phyloP scores from a whole-genome alignment of 2,329 filamentous ascomycete genomes.

The Epichloe typhina region DNA sequence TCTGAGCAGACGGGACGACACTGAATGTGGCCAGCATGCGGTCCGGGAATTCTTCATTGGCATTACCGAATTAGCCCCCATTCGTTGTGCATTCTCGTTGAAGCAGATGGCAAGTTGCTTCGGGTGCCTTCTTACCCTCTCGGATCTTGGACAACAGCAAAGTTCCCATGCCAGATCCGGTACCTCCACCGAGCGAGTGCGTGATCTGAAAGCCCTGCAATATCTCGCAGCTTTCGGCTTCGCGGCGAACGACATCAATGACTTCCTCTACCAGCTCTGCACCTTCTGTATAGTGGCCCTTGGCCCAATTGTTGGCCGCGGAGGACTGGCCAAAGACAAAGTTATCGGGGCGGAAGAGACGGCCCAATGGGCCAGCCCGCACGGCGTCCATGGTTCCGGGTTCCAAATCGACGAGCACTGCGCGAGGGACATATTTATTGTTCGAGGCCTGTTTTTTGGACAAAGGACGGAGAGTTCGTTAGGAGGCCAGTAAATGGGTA shows the following conservation, averaged over 20 bases:
- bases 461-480: background rate
- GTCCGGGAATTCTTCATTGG: constrained; percentile 73
- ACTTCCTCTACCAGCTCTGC: constrained; percentile 96
- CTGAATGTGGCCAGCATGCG: constrained; percentile 99
- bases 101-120: background rate
- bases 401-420: constrained; percentile 97
- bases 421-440: constrained; percentile 98
- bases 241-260: constrained; percentile 92
- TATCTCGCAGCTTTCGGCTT: constrained; percentile 97
- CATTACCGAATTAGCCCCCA: background rate
- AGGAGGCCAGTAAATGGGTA: background rate
- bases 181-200: constrained; percentile 98
- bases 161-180: constrained; percentile 99
- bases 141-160: constrained; percentile 99
- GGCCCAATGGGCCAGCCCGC: constrained; percentile 91
- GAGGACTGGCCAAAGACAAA: constrained; percentile 99
- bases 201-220: constrained; percentile 99
- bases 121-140: constrained; percentile 33
- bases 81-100: background rate
- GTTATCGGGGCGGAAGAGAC: constrained; percentile 99
- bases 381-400: constrained; percentile 99
- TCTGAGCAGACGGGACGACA: constrained; percentile 95
- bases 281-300: constrained; percentile 99
- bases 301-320: constrained; percentile 99
- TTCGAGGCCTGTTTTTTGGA: constrained; percentile 58